Evolutionary conservation across 768 basidiomycete species (phyloP).

Genomic region (Suillus bovinus): DNA sequence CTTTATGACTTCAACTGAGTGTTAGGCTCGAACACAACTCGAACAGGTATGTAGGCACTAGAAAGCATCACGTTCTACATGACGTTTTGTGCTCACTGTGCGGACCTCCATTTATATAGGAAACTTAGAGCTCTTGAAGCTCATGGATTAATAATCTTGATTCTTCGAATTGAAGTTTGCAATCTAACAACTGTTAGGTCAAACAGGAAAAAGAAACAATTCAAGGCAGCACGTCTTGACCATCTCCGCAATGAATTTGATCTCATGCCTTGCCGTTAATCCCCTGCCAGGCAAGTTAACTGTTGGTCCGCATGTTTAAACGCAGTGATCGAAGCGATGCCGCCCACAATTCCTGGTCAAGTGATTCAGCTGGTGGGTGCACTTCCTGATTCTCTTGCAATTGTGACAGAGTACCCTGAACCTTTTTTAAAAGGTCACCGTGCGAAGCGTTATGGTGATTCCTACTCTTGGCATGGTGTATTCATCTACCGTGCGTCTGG

Average conservation of each 20-base stretch:
- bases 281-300: not conserved
- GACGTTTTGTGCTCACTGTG: not conserved
- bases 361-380: not conserved
- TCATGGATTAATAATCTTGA: not conserved
- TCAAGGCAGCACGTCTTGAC: not conserved
- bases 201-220: not conserved
- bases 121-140: not conserved
- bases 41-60: not conserved
- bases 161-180: not conserved
- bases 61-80: not conserved
- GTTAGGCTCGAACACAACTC: not conserved
- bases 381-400: not conserved
- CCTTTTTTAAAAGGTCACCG: not conserved
- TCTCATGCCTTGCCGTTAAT: not conserved
- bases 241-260: not conserved
- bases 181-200: not conserved
- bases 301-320: not conserved
- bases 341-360: not conserved
- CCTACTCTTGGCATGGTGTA: not conserved
- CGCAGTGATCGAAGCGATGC: not conserved
- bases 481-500: not conserved
- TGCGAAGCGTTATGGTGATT: not conserved
- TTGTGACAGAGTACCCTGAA: not conserved
- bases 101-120: not conserved
- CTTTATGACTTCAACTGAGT: not conserved